A percentile compares a stretch with the other conserved stretches of the same genome.
phyloP scores from a whole-genome alignment of 352 stramenopile genomes.

The Globisporangium lucens region DNA sequence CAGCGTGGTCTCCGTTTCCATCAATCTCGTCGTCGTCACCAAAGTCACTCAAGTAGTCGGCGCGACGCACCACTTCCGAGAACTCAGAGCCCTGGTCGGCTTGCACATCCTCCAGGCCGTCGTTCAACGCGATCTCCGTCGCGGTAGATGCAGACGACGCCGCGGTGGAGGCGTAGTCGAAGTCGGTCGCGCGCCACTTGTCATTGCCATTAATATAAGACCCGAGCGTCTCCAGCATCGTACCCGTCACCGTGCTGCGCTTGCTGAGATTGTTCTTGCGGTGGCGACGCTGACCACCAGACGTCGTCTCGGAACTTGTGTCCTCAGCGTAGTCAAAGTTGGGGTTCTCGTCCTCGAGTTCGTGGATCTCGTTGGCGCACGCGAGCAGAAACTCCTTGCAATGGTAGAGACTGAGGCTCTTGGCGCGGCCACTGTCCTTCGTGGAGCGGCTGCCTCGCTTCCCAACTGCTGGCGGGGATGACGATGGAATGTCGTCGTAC shows the following conservation, averaged over 20 bases:
- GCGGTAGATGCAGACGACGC: slow-evolving; percentile 22
- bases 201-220: background rate
- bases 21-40: slow-evolving; percentile 19
- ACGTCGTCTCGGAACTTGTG: slow-evolving; percentile 22
- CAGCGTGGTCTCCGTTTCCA: background rate
- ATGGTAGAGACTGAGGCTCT: slow-evolving; percentile 43
- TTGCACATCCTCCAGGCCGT: slow-evolving; percentile 33
- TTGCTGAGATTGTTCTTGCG: background rate
- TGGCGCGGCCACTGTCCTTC: slow-evolving; percentile 38
- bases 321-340: slow-evolving; percentile 74
- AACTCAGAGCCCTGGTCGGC: slow-evolving; percentile 59
- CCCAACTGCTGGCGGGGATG: background rate
- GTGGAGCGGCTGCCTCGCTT: background rate
- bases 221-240: background rate
- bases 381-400: slow-evolving; percentile 71
- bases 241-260: background rate
- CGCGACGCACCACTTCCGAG: slow-evolving; percentile 46
- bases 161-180: slow-evolving; percentile 57
- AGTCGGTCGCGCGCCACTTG: slow-evolving; percentile 11
- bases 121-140: slow-evolving; percentile 13
- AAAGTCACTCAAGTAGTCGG: slow-evolving; percentile 41
- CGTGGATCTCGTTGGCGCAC: slow-evolving; percentile 79
- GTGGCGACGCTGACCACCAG: background rate
- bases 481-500: slow-evolving; percentile 15
- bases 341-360: slow-evolving; percentile 64